Evolutionary conservation across 768 basidiomycete species (phyloP).

Genomic region (Lentinus tigrinus): DNA sequence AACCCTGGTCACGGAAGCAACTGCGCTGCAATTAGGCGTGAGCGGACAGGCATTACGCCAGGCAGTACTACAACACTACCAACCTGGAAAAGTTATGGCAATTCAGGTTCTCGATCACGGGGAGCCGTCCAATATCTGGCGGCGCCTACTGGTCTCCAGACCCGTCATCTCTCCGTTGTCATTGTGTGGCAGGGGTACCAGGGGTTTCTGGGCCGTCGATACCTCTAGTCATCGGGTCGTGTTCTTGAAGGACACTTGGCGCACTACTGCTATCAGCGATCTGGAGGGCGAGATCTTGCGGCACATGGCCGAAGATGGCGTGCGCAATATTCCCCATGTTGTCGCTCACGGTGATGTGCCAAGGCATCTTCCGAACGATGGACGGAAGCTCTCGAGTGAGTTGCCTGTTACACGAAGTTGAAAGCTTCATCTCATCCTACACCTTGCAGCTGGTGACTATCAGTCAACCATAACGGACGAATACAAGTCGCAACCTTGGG

Average conservation of each 20-base stretch:
- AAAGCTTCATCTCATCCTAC: background rate
- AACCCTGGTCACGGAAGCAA: background rate
- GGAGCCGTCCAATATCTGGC: background rate
- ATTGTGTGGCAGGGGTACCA: constrained; percentile 1
- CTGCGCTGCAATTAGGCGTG: background rate
- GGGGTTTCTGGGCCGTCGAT: constrained; percentile 11
- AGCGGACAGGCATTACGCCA: background rate
- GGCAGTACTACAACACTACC: constrained; percentile 4
- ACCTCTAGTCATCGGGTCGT: background rate
- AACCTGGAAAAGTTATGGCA: background rate
- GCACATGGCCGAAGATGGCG: background rate
- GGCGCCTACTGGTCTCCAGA: constrained; percentile 1
- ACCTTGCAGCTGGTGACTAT: background rate
- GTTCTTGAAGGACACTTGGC: constrained; percentile 17
- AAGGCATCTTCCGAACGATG: background rate
- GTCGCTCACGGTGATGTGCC: constrained; percentile 4
- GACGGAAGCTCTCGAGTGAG: background rate
- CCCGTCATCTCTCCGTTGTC: background rate
- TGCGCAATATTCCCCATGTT: constrained; percentile 2
- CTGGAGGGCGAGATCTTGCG: background rate
- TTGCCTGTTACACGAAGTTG: background rate
- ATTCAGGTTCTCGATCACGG: background rate
- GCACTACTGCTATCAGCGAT: background rate
- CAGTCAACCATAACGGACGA: background rate
- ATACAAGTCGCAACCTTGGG: background rate